Percentiles rank a stretch among this genome's conserved stretches.
phyloP scores from a whole-genome alignment of 148 eudicot genomes.

The Arbutus unedo region DNA sequence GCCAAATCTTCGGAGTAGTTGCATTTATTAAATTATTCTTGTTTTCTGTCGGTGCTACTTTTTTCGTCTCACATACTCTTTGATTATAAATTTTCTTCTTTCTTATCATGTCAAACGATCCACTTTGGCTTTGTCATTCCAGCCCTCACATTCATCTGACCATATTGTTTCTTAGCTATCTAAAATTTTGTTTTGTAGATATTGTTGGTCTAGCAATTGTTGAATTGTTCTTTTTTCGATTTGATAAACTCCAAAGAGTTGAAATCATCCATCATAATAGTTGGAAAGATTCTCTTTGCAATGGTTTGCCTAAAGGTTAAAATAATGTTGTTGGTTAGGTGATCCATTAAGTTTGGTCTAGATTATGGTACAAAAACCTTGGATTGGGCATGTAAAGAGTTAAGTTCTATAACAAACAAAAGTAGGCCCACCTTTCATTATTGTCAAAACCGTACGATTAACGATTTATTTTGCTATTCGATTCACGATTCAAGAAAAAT shows the following conservation, averaged over 20 bases:
- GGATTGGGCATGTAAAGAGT: not conserved
- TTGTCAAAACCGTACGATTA: not conserved
- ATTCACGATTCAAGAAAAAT: not conserved
- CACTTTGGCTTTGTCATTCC: not conserved
- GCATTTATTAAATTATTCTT: not conserved
- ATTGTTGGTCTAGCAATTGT: not conserved
- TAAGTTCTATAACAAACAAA: too few relatives aligned
- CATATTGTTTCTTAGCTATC: not conserved
- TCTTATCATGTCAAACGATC: not conserved
- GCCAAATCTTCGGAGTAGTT: not conserved
- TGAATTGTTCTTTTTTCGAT: not conserved
- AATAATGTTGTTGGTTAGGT: not conserved
- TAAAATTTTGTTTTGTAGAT: too few relatives aligned
- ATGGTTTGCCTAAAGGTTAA: not conserved
- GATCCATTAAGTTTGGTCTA: not conserved
- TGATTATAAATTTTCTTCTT: not conserved
- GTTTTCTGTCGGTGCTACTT: not conserved
- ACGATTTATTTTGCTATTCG: not conserved
- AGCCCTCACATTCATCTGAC: not conserved
- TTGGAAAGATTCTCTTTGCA: too few relatives aligned
- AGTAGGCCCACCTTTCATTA: too few relatives aligned
- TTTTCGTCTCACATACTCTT: not conserved
- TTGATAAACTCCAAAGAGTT: not conserved
- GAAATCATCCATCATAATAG: too few relatives aligned
- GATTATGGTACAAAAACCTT: not conserved